Evolutionary conservation across 1,139 yeast species (phyloP).

Genomic region (Spencermartinsiella ligniputridi): DNA sequence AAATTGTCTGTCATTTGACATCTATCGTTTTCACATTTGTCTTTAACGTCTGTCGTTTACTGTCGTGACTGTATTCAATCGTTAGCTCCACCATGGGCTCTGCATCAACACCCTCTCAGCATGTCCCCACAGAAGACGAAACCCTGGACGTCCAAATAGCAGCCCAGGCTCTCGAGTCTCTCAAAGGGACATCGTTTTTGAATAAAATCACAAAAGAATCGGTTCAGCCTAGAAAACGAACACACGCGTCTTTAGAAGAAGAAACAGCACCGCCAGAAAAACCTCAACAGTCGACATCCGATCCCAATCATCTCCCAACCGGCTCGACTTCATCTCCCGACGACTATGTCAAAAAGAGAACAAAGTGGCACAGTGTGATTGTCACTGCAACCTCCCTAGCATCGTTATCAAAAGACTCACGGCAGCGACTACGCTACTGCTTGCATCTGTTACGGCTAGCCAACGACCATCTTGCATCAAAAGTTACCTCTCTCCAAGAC

Average conservation of each 20-base stretch:
- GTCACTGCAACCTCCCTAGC: conserved; percentile 42
- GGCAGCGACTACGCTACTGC: conserved; percentile 66
- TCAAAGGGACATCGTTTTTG: conserved; percentile 2
- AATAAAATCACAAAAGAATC: conserved; percentile 12
- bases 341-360: conserved; percentile 7
- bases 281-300: conserved; percentile 16
- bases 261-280: conserved; percentile 42
- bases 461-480: conserved; percentile 61
- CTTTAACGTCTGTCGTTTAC: too few species aligned
- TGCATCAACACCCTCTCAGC: background rate
- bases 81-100: background rate
- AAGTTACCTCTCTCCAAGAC: conserved; percentile 58
- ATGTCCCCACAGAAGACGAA: conserved; percentile 6
- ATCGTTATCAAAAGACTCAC: conserved; percentile 58
- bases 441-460: conserved; percentile 71
- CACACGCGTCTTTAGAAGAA: conserved; percentile 58
- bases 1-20: too few species aligned
- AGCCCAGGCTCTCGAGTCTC: conserved; percentile 10
- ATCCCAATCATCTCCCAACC: too few species aligned
- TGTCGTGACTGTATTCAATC: too few species aligned
- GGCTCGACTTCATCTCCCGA: background rate
- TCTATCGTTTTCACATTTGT: too few species aligned
- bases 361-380: conserved; percentile 36
- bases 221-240: conserved; percentile 41
- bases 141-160: conserved; percentile 13